These are phyloP conservation scores for Calocybe indica DNA, from an alignment of 768 basidiomycete genomes.

Conservation along the genomic window DNA sequence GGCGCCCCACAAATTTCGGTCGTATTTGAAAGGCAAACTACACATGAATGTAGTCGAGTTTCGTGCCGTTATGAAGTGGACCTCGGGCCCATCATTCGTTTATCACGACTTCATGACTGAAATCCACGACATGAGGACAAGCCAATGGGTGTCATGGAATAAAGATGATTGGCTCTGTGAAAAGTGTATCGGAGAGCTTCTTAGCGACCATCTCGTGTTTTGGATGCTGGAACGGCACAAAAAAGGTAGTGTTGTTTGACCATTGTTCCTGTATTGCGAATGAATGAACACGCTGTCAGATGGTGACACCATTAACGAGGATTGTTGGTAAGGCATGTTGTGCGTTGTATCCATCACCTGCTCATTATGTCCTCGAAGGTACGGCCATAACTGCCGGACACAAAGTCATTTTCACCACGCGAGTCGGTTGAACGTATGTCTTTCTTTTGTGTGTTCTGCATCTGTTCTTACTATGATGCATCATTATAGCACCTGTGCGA, in stretches of 20 bases:
- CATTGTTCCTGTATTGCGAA: too few relatives aligned
- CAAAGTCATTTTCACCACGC: not conserved
- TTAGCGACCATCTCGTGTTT: not conserved
- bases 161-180: not conserved
- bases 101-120: not conserved
- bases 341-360: not conserved
- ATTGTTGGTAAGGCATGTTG: not conserved
- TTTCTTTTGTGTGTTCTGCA: not conserved
- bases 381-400: not conserved
- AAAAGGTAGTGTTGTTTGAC: not conserved
- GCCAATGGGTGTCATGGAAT: not conserved
- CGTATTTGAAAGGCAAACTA: not conserved
- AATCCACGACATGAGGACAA: not conserved
- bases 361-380: not conserved
- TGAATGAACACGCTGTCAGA: not conserved
- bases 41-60: not conserved
- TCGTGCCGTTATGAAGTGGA: not conserved
- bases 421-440: not conserved
- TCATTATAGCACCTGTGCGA: not conserved
- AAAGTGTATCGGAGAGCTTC: not conserved
- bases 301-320: not conserved
- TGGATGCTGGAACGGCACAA: not conserved
- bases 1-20: not conserved
- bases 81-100: too few relatives aligned
- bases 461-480: too few relatives aligned